Base-by-base conservation (phyloP, 441 rosid genomes). In the Syzygium malaccense region DNA sequence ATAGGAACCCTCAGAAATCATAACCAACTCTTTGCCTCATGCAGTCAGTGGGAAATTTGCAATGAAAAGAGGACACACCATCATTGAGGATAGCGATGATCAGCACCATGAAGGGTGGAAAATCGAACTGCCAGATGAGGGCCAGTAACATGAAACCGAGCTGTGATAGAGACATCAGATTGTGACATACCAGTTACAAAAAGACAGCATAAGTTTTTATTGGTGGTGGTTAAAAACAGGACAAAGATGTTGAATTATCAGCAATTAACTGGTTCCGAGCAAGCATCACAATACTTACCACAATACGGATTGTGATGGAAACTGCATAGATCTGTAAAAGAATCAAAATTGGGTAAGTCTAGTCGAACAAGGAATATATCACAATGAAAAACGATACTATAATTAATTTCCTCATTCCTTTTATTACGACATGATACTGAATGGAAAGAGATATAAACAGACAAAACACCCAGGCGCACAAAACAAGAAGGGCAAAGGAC, bases 31-130 rank as follows among this genome's bases (percentile, higher is more conserved):
- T 64, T 64, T 2, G 75, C 12, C 75, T 64, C 20, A 0, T 2
- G 37, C 75, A 64, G 75, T 64, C 41, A 4, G 45, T 48, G 51
- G 26, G 80, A 41, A 62, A 86, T 86, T 14, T 56, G 58, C 41
- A 86, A 14, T 1, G 18, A 45, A 26, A 80, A 51, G 87, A 85
- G 87, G 58, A 91, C 94, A 33, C 57, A 93, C 95, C 93, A 86
- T 94, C 93, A 33, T 94, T 93, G 56, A 93, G 94, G 86, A 92
- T 93, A 41, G 94, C 94, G 54, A 94, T 94, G 28, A 94, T 94
- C 88, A 94, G 91, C 89, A 94, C 94, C 94, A 94, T 93, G 92
- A 94, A 94, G 58, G 95, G 95, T 53, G 94, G 94, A 92, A 94
- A 94, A 66, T 94, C 95, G 32, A 94, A 94, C 56, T 92, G 11